Evolutionary conservation across 164 flowering plant genomes (phyloP).

Genomic region (Echeveria elegans): DNA sequence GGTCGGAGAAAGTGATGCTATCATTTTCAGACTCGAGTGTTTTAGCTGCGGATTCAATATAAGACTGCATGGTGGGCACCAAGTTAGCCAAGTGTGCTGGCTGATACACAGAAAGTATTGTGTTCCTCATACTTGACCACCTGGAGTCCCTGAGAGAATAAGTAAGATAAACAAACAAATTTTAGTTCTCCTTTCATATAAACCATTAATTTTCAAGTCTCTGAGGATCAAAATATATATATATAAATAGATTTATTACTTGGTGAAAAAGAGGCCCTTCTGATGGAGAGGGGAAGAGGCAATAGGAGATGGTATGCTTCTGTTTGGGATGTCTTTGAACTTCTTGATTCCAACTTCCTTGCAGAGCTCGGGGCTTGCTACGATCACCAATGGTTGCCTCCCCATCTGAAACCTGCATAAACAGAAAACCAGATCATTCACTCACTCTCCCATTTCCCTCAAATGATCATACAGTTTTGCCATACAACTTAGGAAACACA

Average conservation of each 20-base stretch:
- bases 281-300: constrained; percentile 90
- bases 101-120: constrained; percentile 77
- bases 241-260: constrained; percentile 24
- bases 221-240: background rate
- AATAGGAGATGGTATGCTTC: constrained; percentile 94
- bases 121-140: constrained; percentile 92
- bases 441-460: background rate
- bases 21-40: constrained; percentile 32
- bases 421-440: background rate
- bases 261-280: constrained; percentile 89
- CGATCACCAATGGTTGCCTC: constrained; percentile 81
- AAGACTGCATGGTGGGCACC: constrained; percentile 69
- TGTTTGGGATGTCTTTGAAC: constrained; percentile 71
- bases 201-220: background rate
- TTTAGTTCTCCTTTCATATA: too few species aligned
- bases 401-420: constrained; percentile 84
- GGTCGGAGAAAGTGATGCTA: constrained; percentile 50
- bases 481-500: background rate
- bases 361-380: constrained; percentile 85
- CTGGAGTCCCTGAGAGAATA: constrained; percentile 48
- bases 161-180: background rate
- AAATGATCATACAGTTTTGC: background rate
- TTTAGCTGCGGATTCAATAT: constrained; percentile 50
- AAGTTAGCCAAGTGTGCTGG: constrained; percentile 77
- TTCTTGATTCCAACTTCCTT: constrained; percentile 87